Evolutionary conservation across 768 basidiomycete genomes (phyloP).

Genomic region (Lactarius hatsudake): DNA sequence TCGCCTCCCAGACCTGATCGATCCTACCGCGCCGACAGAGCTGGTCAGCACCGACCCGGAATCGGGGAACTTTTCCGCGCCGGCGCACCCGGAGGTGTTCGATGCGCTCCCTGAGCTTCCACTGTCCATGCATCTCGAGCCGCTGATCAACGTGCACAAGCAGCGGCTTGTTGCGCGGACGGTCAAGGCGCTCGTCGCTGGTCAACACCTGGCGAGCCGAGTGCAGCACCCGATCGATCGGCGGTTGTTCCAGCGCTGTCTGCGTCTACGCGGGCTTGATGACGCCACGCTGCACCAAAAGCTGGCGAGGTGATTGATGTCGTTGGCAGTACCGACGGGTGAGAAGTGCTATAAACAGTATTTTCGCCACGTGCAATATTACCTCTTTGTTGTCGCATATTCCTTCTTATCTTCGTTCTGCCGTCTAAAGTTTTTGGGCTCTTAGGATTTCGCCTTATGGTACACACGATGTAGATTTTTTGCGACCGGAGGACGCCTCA

Average conservation of each 20-base stretch:
- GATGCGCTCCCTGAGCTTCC: constrained; percentile 68
- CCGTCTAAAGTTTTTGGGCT: constrained; percentile 11
- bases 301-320: constrained; percentile 33
- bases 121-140: constrained; percentile 74
- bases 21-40: constrained; percentile 75
- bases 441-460: constrained; percentile 1
- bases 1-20: constrained; percentile 74
- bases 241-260: constrained; percentile 72
- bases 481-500: not conserved
- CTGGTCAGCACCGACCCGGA: constrained; percentile 61
- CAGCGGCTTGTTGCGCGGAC: constrained; percentile 78
- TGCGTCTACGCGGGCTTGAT: constrained; percentile 66
- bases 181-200: constrained; percentile 76
- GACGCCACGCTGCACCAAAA: constrained; percentile 51
- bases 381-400: constrained; percentile 11
- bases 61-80: constrained; percentile 63
- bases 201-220: constrained; percentile 77
- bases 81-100: constrained; percentile 78
- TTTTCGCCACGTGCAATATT: constrained; percentile 5
- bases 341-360: not conserved
- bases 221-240: constrained; percentile 70
- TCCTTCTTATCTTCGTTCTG: not conserved
- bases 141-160: constrained; percentile 86
- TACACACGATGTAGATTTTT: constrained; percentile 16
- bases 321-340: not conserved